Evolutionary conservation across 208 protist species (phyloP).

Genomic region (Trypanosoma conorhini): DNA sequence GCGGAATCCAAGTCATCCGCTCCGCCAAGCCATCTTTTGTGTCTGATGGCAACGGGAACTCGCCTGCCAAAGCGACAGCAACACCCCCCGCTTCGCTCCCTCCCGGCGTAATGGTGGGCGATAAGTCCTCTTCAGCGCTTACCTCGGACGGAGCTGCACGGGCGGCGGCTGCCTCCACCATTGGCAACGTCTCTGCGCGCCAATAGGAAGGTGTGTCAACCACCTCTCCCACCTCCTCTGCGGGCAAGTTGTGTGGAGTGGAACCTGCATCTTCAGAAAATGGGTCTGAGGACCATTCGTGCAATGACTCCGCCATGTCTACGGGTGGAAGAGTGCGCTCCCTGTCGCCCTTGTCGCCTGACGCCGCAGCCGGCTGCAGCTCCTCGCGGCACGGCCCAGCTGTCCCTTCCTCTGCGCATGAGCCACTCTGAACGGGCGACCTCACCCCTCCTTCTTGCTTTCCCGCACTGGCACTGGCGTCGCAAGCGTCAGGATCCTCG

Average conservation of each 20-base stretch:
- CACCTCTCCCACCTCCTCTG: background rate
- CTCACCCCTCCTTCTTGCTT: background rate
- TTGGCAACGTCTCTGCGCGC: slow-evolving; percentile 20
- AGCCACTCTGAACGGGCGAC: background rate
- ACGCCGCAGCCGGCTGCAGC: background rate
- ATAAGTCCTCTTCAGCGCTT: slow-evolving; percentile 8
- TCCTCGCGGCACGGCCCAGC: background rate
- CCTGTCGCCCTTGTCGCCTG: background rate
- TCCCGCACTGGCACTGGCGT: background rate
- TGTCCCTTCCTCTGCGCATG: background rate
- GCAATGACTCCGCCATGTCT: background rate
- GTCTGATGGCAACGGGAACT: background rate
- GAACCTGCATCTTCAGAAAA: slow-evolving; percentile 22
- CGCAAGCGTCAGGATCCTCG: background rate
- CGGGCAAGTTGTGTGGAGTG: slow-evolving; percentile 7
- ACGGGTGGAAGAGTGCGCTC: slow-evolving; percentile 13
- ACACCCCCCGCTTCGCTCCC: background rate
- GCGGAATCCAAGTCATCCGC: slow-evolving; percentile 3
- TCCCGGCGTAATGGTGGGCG: background rate
- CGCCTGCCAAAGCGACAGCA: background rate
- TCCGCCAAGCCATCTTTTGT: slow-evolving; percentile 1
- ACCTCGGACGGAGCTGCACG: background rate
- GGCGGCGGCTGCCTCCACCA: background rate
- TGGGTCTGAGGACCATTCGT: slow-evolving; percentile 11
- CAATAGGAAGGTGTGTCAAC: slow-evolving; percentile 14